These are phyloP conservation scores for Coemansia sp. DNA, from an alignment of 371 early-diverging fungal species.

Conservation along the genomic window DNA sequence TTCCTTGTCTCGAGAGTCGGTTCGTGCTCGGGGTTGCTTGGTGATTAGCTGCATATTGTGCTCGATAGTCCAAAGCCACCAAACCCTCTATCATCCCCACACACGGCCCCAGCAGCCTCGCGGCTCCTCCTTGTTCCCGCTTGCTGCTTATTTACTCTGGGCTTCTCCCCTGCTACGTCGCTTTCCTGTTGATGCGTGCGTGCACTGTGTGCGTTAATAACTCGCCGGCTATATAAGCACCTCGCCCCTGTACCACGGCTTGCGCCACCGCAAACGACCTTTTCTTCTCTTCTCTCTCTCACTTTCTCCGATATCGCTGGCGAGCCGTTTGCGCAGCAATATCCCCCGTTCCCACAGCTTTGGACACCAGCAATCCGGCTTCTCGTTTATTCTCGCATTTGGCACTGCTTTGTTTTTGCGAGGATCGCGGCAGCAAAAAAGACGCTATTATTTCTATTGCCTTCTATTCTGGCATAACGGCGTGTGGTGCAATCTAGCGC, in stretches of 20 bases:
- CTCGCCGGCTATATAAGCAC: constrained; percentile 14
- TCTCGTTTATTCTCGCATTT: neutral
- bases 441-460: neutral
- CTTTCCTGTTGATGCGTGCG: constrained; percentile 1
- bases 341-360: neutral
- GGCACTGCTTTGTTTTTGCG: neutral
- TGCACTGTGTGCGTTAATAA: constrained; percentile 9
- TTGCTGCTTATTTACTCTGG: constrained; percentile 8
- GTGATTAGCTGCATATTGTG: constrained; percentile 18
- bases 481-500: neutral
- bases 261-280: neutral
- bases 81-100: constrained; percentile 12
- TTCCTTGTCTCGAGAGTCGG: constrained; percentile 3
- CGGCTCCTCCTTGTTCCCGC: neutral
- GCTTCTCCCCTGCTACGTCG: neutral
- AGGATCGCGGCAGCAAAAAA: neutral
- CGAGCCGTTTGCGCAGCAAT: neutral
- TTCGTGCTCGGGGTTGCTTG: constrained; percentile 12
- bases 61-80: constrained; percentile 18
- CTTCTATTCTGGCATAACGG: neutral
- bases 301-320: neutral
- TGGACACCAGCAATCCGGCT: neutral
- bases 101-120: constrained; percentile 10
- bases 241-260: neutral
- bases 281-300: constrained; percentile 4